Conservation (phyloP, 2,329 filamentous ascomycete species). For the Catunica adiposa region DNA sequence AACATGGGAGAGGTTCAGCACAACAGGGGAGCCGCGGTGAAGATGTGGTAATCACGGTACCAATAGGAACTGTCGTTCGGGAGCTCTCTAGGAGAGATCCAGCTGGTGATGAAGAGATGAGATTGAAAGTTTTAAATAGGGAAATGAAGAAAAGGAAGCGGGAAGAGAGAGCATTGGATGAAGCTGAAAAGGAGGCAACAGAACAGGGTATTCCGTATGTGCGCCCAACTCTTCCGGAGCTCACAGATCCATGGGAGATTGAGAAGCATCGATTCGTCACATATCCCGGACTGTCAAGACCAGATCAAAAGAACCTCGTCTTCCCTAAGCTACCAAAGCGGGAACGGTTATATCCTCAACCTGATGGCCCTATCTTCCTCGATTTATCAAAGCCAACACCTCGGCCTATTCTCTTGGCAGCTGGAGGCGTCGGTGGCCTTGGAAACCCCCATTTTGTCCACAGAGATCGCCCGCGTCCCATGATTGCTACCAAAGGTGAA, state of each 20-base stretch:
- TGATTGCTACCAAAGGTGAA: slow-evolving; percentile 80
- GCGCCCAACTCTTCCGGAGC: slow-evolving; percentile 6
- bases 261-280: slow-evolving; percentile 64
- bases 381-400: slow-evolving; percentile 65
- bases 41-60: slow-evolving; percentile 76
- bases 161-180: slow-evolving; percentile 22
- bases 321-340: slow-evolving; percentile 37
- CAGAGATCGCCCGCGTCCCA: slow-evolving; percentile 55
- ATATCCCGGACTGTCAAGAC: slow-evolving; percentile 60
- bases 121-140: slow-evolving; percentile 21
- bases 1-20: slow-evolving; percentile 58
- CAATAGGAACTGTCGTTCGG: slow-evolving; percentile 77
- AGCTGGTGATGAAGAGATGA: slow-evolving; percentile 43
- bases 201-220: slow-evolving; percentile 15
- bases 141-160: slow-evolving; percentile 21
- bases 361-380: slow-evolving; percentile 52
- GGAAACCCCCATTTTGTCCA: slow-evolving; percentile 89
- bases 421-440: slow-evolving; percentile 74
- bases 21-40: slow-evolving; percentile 65
- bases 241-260: slow-evolving; percentile 25
- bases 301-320: slow-evolving; percentile 42
- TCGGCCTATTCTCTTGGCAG: slow-evolving; percentile 67
- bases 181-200: slow-evolving; percentile 16
- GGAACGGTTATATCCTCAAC: slow-evolving; percentile 46
- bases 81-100: slow-evolving; percentile 71